These are phyloP conservation scores for Pseudocercospora eumusae DNA, from an alignment of 2,329 filamentous ascomycete species.

Conservation along the genomic window DNA sequence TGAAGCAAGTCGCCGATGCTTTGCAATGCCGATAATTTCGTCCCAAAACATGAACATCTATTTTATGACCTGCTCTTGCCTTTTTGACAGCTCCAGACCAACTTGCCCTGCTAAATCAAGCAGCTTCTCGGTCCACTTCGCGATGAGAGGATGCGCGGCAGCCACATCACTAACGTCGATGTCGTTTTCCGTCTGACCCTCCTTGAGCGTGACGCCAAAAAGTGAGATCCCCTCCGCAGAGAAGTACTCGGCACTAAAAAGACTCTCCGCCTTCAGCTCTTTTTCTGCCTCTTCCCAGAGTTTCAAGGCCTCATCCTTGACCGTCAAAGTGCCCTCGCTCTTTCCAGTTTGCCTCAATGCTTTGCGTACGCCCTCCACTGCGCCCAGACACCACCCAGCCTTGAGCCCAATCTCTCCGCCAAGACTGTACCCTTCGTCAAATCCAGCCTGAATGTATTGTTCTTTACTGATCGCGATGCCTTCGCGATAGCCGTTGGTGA, in stretches of 20 bases:
- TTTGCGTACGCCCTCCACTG: conserved; percentile 68
- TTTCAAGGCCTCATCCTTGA: conserved; percentile 31
- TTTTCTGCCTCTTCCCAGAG: conserved; percentile 41
- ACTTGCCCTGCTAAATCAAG: conserved; percentile 16
- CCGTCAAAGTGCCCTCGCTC: conserved; percentile 11
- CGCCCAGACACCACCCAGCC: conserved; percentile 73
- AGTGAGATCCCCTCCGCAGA: conserved; percentile 70
- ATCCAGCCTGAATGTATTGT: conserved; percentile 76
- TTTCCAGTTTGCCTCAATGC: conserved; percentile 30
- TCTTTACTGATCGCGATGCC: conserved; percentile 77
- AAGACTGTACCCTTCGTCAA: conserved; percentile 85
- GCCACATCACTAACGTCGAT: conserved; percentile 65
- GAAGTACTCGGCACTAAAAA: conserved; percentile 70
- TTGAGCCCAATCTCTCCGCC: conserved; percentile 77
- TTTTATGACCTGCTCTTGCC: neutral
- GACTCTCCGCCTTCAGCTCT: conserved; percentile 51
- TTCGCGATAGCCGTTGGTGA: conserved; percentile 86
- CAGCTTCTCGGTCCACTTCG: conserved; percentile 57
- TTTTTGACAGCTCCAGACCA: conserved; percentile 14
- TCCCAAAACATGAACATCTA: neutral
- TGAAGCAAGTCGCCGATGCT: neutral
- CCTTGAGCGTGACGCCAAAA: conserved; percentile 53
- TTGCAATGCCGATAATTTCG: neutral
- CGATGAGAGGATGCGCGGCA: conserved; percentile 65
- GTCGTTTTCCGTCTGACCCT: conserved; percentile 37